Evolutionary conservation across 2,329 filamentous ascomycete genomes (phyloP), one percentile per base, ranked within the genome.

Genomic region (Eutypa lata): DNA sequence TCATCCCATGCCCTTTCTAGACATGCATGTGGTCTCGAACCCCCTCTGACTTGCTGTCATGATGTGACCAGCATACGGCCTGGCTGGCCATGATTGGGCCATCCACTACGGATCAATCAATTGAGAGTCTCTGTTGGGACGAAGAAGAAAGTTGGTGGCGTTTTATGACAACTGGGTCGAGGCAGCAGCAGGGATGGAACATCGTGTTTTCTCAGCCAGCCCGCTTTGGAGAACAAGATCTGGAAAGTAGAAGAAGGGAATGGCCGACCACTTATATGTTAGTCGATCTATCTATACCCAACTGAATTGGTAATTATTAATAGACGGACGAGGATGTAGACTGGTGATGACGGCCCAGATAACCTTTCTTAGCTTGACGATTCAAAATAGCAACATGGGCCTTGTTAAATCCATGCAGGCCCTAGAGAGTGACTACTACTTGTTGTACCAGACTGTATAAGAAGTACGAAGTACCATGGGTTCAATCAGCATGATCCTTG

Each of bases 31-130:
- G 58, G 61, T 61, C 59, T 63, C 53, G 58, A 61, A 59, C 54
- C 51, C 51, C 52, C 53, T 49, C 54, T 57, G 56, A 53, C 53
- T 58, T 55, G 51, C 56, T 56, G 59, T 59, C 58, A 63, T 64
- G 61, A 64, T 61, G 57, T 56, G 58, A 65, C 59, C 55, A 58
- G 54, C 61, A 58, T 51, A 54, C 56, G 52, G 58, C 61, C 60
- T 58, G 58, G 56, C 53, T 56, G 49, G 54, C 48, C 57, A 59
- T 65, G 63, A 65, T 66, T 65, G 64, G 64, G 58, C 52, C 59
- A 56, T 49, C 54, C 51, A 49, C 55, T 54, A 56, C 58, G 55
- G 60, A 61, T 64, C 60, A 59, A 61, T 63, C 57, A 61, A 65
- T 59, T 63, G 56, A 61, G 57, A 65, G 60, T 62, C 58, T 45